Base-by-base conservation (phyloP, 306 rosid genomes). In the Corylus heterophylla region DNA sequence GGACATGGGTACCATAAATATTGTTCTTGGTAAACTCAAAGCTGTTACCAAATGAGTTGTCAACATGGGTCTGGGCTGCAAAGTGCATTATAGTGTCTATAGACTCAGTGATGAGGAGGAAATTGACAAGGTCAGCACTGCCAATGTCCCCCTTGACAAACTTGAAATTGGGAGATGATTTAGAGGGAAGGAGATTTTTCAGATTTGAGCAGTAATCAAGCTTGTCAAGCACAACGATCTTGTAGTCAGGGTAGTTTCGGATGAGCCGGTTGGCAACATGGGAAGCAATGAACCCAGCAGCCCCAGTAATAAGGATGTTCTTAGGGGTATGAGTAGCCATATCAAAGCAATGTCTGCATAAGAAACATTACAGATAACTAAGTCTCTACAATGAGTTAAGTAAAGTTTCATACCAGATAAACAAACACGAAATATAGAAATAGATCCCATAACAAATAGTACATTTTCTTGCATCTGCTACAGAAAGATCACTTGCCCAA, bases 41-140 rank as follows among this genome's bases (percentile, higher is more conserved):
- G 87, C 98, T 93, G 70, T 93, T 93, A 51, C 98, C 97, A 72
- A 93, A 93, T 7, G 97, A 93, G 80, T 93, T 93, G 85, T 93
- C 98, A 1, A 93, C 98, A 58, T 93, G 97, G 22, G 98, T 93
- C 86, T 93, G 98, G 79, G 98, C 98, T n/a, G 97, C 98, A 85
- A 93, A 93, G 83, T 93, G 98, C 97, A 93, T 93, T 47, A 93
- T 93, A 2, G 98, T 93, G 79, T 93, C 98, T 7, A 93, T 93
- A 3, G 88, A 81, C 83, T 93, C 98, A 0, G 98, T 88, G 71
- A 93, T 89, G 72, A 93, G 90, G 55, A 93, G 97, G 83, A 88
- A 93, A 85, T 93, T 93, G 80, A 93, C 98, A 83, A 93, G 97
- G 82, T 93, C 98, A 42, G 97, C 97, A 85, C 98, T 93, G 73